phyloP scores from a whole-genome alignment of 2,329 filamentous ascomycete genomes.

The Madurella fahalii region DNA sequence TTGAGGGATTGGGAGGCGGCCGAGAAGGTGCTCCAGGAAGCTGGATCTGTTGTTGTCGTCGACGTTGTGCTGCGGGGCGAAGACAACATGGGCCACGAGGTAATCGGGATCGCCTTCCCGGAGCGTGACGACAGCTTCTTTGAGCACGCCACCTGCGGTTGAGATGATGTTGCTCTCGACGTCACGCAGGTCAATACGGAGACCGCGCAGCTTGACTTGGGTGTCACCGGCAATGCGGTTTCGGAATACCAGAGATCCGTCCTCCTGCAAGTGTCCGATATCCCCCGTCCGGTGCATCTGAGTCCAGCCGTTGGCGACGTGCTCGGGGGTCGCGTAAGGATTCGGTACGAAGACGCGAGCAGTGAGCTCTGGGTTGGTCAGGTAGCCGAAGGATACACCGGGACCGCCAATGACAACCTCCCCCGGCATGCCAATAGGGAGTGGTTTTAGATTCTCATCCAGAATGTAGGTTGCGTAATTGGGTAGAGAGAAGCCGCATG shows the following conservation, averaged over 20 bases:
- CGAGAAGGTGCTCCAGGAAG: neutral
- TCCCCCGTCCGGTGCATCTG: constrained; percentile 38
- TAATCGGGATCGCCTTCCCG: neutral
- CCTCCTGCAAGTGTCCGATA: constrained; percentile 28
- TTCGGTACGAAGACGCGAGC: constrained; percentile 25
- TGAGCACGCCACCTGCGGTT: neutral
- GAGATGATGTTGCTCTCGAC: constrained; percentile 25
- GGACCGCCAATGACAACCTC: constrained; percentile 17
- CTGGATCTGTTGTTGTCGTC: too few relatives aligned
- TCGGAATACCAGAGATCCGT: constrained; percentile 32
- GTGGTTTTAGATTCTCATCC: neutral
- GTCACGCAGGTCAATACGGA: constrained; percentile 43
- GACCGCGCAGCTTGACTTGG: constrained; percentile 39
- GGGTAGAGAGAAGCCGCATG: neutral
- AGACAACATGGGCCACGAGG: constrained; percentile 4
- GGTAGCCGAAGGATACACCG: constrained; percentile 16
- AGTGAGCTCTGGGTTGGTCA: constrained; percentile 35
- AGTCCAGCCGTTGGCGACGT: constrained; percentile 19
- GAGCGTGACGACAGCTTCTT: neutral
- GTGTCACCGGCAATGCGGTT: constrained; percentile 36
- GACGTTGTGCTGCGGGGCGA: neutral
- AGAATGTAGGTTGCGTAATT: constrained; percentile 17
- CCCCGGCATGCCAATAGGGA: constrained; percentile 10
- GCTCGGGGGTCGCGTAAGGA: constrained; percentile 19
- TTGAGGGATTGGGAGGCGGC: neutral